Evolutionary conservation across 495 filamentous ascomycete genomes (phyloP).

Genomic region (Tricharina praecox): DNA sequence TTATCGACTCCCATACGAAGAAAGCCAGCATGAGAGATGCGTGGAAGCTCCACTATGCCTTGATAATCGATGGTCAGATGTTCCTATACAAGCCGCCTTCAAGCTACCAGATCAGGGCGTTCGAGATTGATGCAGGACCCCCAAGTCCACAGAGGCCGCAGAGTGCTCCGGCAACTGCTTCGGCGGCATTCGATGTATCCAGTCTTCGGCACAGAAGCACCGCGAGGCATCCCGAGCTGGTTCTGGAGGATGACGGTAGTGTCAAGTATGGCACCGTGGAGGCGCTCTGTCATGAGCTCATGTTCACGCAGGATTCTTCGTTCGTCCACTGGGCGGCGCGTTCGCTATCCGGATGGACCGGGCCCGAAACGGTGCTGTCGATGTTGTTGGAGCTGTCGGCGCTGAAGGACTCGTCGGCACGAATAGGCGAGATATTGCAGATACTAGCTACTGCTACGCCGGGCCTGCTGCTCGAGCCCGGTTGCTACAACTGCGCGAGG

Average conservation of each 20-base stretch:
- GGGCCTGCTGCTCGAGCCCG: slow-evolving; percentile 25
- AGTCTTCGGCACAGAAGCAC: slow-evolving; percentile 25
- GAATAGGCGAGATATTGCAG: slow-evolving; percentile 22
- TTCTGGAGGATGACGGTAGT: slow-evolving; percentile 17
- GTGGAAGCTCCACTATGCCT: slow-evolving; percentile 26
- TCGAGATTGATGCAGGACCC: slow-evolving; percentile 18
- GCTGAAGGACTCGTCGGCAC: slow-evolving; percentile 22
- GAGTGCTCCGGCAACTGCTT: slow-evolving; percentile 23
- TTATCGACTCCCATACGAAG: slow-evolving; percentile 23
- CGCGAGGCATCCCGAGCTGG: slow-evolving; percentile 23
- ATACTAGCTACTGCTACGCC: slow-evolving; percentile 19
- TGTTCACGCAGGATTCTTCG: slow-evolving; percentile 22
- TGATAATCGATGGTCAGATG: slow-evolving; percentile 21
- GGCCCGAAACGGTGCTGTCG: slow-evolving; percentile 22
- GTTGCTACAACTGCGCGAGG: slow-evolving; percentile 24
- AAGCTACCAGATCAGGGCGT: slow-evolving; percentile 21
- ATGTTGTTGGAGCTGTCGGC: slow-evolving; percentile 24
- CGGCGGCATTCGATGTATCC: slow-evolving; percentile 21
- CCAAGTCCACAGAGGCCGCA: slow-evolving; percentile 23
- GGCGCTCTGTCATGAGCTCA: slow-evolving; percentile 27
- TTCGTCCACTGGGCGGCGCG: slow-evolving; percentile 23
- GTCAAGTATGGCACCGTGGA: slow-evolving; percentile 26
- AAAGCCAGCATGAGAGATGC: slow-evolving; percentile 18
- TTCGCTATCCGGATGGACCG: slow-evolving; percentile 24
- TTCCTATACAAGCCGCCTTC: slow-evolving; percentile 25